A percentile compares a stretch with the other conserved stretches of the same genome.
Evolutionary conservation across 192 early-diverging fungal genomes (phyloP).

Genomic region (Coemansia sp.): DNA sequence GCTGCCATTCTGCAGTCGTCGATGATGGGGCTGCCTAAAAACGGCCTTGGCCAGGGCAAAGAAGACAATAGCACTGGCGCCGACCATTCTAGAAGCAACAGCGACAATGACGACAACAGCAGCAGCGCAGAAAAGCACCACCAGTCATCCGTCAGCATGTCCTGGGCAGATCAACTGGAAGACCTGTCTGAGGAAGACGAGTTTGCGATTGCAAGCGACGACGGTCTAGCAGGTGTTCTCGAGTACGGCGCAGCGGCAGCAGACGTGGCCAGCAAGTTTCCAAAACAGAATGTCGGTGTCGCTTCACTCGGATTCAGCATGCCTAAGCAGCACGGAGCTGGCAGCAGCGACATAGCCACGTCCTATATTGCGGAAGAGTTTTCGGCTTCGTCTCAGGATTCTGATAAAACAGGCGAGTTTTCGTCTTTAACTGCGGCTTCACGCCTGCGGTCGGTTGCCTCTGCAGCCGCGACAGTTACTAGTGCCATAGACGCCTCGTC

Average conservation of each 20-base stretch:
- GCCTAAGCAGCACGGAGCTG: slow-evolving; percentile 13
- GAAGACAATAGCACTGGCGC: slow-evolving; percentile 18
- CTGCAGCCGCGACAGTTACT: slow-evolving; percentile 1
- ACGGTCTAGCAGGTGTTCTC: slow-evolving; percentile 4
- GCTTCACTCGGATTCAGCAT: slow-evolving; percentile 39
- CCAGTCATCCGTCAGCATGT: not conserved
- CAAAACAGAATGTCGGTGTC: slow-evolving; percentile 28
- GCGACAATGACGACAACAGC: not conserved
- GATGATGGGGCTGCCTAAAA: slow-evolving; percentile 52
- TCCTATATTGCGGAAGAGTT: not conserved
- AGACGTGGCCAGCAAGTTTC: slow-evolving; percentile 41
- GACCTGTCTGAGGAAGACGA: slow-evolving; percentile 45
- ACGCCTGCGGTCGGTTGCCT: not conserved
- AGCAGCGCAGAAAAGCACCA: slow-evolving; percentile 4
- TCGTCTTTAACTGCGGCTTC: not conserved
- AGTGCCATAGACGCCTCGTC: slow-evolving; percentile 21
- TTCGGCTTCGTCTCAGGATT: not conserved
- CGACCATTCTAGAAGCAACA: not conserved
- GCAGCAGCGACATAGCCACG: not conserved
- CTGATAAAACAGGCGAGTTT: not conserved
- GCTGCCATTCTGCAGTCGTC: slow-evolving; percentile 53
- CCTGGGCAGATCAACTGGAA: slow-evolving; percentile 35
- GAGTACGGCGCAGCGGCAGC: slow-evolving; percentile 33
- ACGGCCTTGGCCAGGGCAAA: slow-evolving; percentile 54
- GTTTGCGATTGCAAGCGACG: slow-evolving; percentile 12